Conservation (phyloP, 192 early-diverging fungal species). For the Backusella liffmaniae region DNA sequence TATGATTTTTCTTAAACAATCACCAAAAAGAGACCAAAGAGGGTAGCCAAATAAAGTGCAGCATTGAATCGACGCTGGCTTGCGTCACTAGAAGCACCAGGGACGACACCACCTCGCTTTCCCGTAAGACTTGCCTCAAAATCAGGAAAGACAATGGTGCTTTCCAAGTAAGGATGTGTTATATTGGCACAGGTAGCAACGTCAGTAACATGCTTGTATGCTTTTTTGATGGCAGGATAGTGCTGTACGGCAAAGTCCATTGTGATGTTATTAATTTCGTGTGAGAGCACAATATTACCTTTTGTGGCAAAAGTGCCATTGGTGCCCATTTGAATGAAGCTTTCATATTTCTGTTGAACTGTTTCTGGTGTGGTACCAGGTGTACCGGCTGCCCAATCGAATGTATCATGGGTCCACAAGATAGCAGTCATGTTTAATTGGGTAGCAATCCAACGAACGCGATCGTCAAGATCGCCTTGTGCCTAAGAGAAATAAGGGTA, state of each 20-base stretch:
- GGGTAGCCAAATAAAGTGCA: constrained; percentile 25
- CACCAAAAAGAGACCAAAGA: constrained; percentile 22
- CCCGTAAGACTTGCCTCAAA: constrained; percentile 10
- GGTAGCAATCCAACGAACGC: constrained; percentile 51
- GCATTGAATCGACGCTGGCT: constrained; percentile 6
- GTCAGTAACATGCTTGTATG: constrained; percentile 36
- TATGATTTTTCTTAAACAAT: background rate
- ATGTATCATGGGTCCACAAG: constrained; percentile 36
- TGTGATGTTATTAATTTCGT: constrained; percentile 47
- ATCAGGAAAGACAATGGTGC: constrained; percentile 17
- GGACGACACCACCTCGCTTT: constrained; percentile 13
- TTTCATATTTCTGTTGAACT: constrained; percentile 26
- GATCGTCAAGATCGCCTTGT: constrained; percentile 58
- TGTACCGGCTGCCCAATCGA: constrained; percentile 32
- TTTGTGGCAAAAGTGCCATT: constrained; percentile 30
- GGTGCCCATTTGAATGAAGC: constrained; percentile 32
- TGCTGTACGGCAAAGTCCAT: constrained; percentile 37
- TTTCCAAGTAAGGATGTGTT: constrained; percentile 37
- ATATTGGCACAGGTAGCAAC: constrained; percentile 39
- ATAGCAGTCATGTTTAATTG: constrained; percentile 44
- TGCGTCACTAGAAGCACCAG: constrained; percentile 15
- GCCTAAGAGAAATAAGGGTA: constrained; percentile 19
- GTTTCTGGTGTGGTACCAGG: constrained; percentile 10
- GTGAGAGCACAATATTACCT: constrained; percentile 42
- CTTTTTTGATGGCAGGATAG: constrained; percentile 41